Percentiles rank a stretch among this genome's conserved stretches.
phyloP scores from a whole-genome alignment of 2,329 filamentous ascomycete genomes.

The Monosporascus sp. region DNA sequence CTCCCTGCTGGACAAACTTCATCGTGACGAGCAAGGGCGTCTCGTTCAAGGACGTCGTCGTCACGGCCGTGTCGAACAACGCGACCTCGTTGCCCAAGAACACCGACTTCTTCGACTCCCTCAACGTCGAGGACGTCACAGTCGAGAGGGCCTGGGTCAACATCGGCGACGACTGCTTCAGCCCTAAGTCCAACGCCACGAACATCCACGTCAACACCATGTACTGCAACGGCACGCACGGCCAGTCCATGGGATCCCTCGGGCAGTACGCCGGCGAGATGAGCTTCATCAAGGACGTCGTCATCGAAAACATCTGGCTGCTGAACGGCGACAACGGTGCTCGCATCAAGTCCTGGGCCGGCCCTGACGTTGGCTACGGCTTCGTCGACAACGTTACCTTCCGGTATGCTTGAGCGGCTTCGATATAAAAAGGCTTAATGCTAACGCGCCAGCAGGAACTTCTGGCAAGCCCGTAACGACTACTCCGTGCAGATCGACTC shows the following conservation, averaged over 20 bases:
- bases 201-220: slow-evolving; percentile 55
- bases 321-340: slow-evolving; percentile 48
- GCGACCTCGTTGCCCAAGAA: slow-evolving; percentile 47
- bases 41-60: slow-evolving; percentile 47
- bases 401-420: slow-evolving; percentile 8
- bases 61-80: slow-evolving; percentile 46
- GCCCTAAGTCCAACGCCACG: slow-evolving; percentile 53
- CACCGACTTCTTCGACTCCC: slow-evolving; percentile 58
- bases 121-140: slow-evolving; percentile 49
- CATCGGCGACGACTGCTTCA: slow-evolving; percentile 57
- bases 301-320: slow-evolving; percentile 55
- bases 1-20: slow-evolving; percentile 61
- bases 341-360: slow-evolving; percentile 58
- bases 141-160: slow-evolving; percentile 47
- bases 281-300: slow-evolving; percentile 51
- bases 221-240: slow-evolving; percentile 56
- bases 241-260: slow-evolving; percentile 53
- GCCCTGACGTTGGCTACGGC: slow-evolving; percentile 51
- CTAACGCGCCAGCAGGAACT: slow-evolving; percentile 36
- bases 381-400: slow-evolving; percentile 59
- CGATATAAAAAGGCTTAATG: not conserved
- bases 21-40: slow-evolving; percentile 52
- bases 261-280: slow-evolving; percentile 51
- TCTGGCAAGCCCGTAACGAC: slow-evolving; percentile 54
- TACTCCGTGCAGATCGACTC: slow-evolving; percentile 54